Evolutionary conservation across 2,329 filamentous ascomycete genomes (phyloP), one percentile per base, ranked within the genome.

Genomic region (Beauveria australis): DNA sequence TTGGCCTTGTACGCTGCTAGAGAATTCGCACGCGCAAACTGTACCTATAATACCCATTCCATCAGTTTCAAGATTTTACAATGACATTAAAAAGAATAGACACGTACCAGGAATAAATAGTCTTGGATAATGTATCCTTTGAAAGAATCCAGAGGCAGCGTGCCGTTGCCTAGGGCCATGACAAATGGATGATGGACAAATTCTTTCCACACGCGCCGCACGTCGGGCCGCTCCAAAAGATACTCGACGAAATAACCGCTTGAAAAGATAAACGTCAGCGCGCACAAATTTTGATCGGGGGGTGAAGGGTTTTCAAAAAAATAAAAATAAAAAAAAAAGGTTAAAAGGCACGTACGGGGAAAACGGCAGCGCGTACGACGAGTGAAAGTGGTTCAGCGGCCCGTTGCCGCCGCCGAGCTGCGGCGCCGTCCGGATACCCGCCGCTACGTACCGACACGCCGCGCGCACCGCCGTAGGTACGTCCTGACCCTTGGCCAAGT

Each of bases 41-140:
- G 92, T 52, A 89, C 81, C 88, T 92, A 22, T n/a, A 18, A 1
- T 19, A 5, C 5, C 24, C 19, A 28, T 37, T 14, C 8, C 19
- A 9, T 55, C 22, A 22, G 40, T 10, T 10, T 10, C 24, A 18
- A 22, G 3, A 24, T 28, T 46, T 46, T 19, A 22, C 18, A 10
- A 14, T 5, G 8, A 14, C 10, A 30, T 43, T 30, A 4, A 8
- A 33, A 14, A 33, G 30, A 33, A 33, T 14, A 55, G 12, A 19
- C 18, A 69, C 79, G 47, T 67, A 94, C 89, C 48, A 97, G 76
- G 69, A 94, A 97, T 5, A 96, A 79, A 68, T 97, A 97, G 69
- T 97, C 93, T 68, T 97, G 93, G 10, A 94, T 81, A 60, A 97
- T 84, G 71, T 97, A 97, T 44, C 88, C 82, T 72, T 92, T 94